A percentile compares a stretch with the other conserved stretches of the same genome.
These are phyloP conservation scores for Blastobotrys chiropterorum DNA, from an alignment of 805 yeast species.

Conservation along the genomic window DNA sequence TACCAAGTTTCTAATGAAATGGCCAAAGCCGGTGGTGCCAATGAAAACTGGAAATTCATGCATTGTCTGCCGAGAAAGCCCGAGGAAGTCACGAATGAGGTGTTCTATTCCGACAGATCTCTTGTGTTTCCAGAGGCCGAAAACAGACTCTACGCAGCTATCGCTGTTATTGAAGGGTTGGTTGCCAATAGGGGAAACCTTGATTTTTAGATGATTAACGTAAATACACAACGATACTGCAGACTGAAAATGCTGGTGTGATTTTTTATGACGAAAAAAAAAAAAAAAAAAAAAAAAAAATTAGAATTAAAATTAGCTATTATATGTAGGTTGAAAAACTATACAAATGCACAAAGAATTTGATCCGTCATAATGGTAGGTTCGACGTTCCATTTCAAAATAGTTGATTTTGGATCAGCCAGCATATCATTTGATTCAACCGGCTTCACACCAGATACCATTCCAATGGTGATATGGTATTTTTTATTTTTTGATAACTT, in stretches of 20 bases:
- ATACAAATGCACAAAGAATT: constrained; percentile 11
- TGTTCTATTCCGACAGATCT: constrained; percentile 77
- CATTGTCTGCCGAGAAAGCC: constrained; percentile 95
- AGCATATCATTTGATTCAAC: constrained; percentile 45
- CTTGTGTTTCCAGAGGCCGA: constrained; percentile 94
- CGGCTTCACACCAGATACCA: constrained; percentile 43
- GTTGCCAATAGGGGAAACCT: constrained; percentile 69
- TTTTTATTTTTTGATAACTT: constrained; percentile 35
- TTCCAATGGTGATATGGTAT: constrained; percentile 74
- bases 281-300: too few relatives aligned
- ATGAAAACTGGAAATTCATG: constrained; percentile 80
- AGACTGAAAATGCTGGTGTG: not conserved
- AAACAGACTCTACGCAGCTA: constrained; percentile 92
- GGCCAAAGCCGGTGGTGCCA: constrained; percentile 52
- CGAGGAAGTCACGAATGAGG: constrained; percentile 91
- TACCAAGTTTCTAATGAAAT: constrained; percentile 74
- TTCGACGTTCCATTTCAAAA: constrained; percentile 17
- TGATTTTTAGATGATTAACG: constrained; percentile 1
- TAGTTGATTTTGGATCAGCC: constrained; percentile 4
- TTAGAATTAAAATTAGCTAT: not conserved
- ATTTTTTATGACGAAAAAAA: not conserved
- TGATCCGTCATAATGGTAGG: constrained; percentile 13
- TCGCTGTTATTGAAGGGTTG: constrained; percentile 86
- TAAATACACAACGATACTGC: not conserved
- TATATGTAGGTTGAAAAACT: not conserved